A percentile compares a stretch with the other conserved stretches of the same genome.
Conservation (phyloP, 257 asterid genomes). For the Anisodus acutangulus region DNA sequence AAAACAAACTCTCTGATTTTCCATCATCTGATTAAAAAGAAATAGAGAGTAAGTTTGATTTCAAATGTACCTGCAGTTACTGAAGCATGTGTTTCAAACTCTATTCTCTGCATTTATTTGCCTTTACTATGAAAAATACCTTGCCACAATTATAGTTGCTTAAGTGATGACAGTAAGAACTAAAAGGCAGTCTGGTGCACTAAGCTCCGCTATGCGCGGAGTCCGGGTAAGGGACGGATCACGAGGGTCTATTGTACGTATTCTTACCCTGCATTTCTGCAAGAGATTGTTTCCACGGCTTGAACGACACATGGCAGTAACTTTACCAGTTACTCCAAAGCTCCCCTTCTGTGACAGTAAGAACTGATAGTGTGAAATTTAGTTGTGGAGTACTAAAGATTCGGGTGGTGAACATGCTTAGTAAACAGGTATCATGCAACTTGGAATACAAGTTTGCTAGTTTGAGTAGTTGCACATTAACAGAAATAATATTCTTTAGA, state of each 20-base stretch:
- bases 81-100: not conserved
- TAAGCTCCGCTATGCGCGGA: no score
- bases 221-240: no score
- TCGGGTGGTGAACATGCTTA: not conserved
- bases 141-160: constrained; percentile 5
- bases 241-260: no score
- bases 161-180: not conserved
- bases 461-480: not conserved
- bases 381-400: not conserved
- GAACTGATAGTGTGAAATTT: not conserved
- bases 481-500: constrained; percentile 1
- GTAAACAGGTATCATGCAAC: constrained; percentile 11
- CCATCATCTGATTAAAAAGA: constrained; percentile 58
- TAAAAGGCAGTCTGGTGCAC: no score
- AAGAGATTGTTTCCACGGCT: no score
- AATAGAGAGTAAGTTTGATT: not conserved
- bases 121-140: constrained; percentile 4
- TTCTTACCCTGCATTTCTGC: no score
- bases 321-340: no score
- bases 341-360: not conserved
- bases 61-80: not conserved
- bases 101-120: not conserved
- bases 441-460: not conserved
- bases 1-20: constrained; percentile 75
- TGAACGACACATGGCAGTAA: no score